Evolutionary conservation across 2,329 filamentous ascomycete genomes (phyloP).

Genomic region (Ampelomyces quisqualis): DNA sequence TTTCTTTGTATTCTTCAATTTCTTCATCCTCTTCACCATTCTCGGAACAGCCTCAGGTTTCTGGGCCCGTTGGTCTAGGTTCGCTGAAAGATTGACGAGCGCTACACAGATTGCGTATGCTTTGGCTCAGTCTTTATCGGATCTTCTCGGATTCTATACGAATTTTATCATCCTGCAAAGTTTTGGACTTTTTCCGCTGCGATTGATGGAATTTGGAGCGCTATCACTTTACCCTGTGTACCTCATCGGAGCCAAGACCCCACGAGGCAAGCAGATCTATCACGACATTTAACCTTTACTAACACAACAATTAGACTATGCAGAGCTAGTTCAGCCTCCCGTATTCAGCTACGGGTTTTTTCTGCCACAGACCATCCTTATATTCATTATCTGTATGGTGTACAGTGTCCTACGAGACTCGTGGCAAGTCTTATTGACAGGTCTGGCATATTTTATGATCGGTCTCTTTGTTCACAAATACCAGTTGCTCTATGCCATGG

Average conservation of each 20-base stretch:
- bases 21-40: constrained; percentile 91
- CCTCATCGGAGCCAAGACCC: constrained; percentile 77
- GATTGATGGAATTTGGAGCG: constrained; percentile 84
- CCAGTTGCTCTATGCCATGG: constrained; percentile 96
- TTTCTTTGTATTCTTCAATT: constrained; percentile 99
- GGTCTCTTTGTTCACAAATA: constrained; percentile 95
- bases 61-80: constrained; percentile 60
- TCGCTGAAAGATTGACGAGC: constrained; percentile 75
- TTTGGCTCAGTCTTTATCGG: constrained; percentile 73
- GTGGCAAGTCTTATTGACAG: constrained; percentile 78
- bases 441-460: constrained; percentile 77
- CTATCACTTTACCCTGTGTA: constrained; percentile 81
- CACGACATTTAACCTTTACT: background rate
- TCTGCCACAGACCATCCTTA: constrained; percentile 84
- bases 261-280: constrained; percentile 54
- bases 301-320: constrained; percentile 61
- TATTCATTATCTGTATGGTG: constrained; percentile 93
- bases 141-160: constrained; percentile 80
- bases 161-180: constrained; percentile 94
- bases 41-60: constrained; percentile 79
- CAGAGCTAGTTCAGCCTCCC: constrained; percentile 77
- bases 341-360: constrained; percentile 96
- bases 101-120: constrained; percentile 74
- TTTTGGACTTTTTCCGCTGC: constrained; percentile 89
- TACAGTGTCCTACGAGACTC: constrained; percentile 85